Base-by-base conservation (phyloP, 2,329 filamentous ascomycete genomes). In the Epichloe aotearoae region DNA sequence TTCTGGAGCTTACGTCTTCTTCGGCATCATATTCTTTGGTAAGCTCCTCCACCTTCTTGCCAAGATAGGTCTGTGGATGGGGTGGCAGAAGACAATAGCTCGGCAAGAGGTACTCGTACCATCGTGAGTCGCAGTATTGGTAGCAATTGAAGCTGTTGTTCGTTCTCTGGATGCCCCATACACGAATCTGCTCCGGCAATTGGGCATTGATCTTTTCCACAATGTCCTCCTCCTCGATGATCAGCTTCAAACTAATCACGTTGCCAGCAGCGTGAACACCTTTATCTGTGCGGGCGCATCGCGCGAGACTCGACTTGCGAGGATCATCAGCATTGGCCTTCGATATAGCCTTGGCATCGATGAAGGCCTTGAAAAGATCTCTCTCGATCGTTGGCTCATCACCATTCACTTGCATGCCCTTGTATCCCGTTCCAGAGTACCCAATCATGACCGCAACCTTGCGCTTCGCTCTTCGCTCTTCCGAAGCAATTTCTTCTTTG, bases 281-380 rank as follows among this genome's bases (percentile, higher is more conserved):
- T 73, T 97, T 98, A 71, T 98, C 93, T 0, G 93, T 98, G 56
- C 93, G 79, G 4, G 93, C 93, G 67, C 93, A 98, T 56, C 93
- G 84, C 50, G 95, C 87, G 45, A 98, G 79, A 49, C 88, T 90
- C 2, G 89, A 95, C 69, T 98, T 98, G 68, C 94, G 95, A 4
- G 91, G 93, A 64, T 98, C 93, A 59, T 95, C 83, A 20, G 93
- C 93, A 64, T 98, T 98, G 55, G 88, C 88, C 68, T 97, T 97
- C 46, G 90, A 94, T 54, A 98, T 95, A 39, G 93, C 90, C 17
- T 90, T 87, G 3, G 93, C 90, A 3, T 82, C 81, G 55, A 98
- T 85, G 59, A 98, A 91, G 3, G 93, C 93, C 34, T 82, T 80
- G 70, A 98, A 98, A 3, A 98, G 73, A 60, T 98, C 93, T 42